Base-by-base conservation (phyloP, 2,329 filamentous ascomycete species). In the Fusarium nematophilum region DNA sequence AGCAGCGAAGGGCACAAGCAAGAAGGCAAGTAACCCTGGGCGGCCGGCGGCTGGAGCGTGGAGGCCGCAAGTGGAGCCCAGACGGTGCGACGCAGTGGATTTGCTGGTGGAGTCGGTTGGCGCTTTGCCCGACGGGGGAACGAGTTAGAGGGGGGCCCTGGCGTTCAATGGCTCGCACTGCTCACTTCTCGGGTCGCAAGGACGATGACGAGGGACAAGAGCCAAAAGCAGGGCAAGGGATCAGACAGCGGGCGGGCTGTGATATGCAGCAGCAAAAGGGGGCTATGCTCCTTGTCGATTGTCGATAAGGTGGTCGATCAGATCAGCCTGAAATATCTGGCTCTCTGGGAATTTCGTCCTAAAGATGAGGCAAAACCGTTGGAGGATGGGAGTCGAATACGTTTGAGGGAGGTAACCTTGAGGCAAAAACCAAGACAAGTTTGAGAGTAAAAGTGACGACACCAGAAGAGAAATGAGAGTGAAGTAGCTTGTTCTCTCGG, bases 61-160 rank as follows among this genome's bases (percentile, higher is more conserved):
- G 64, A 61, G 53, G 45, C 48, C 42, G n/a, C 17, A 51, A 34
- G 59, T 66, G 62, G 64, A 64, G 53, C 55, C 49, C 36, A 34
- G 56, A 53, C 50, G 59, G 56, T 60, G 56, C 52, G 31, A 46
- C 55, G 39, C 17, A 53, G 53, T 65, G 52, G 55, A 37, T 44
- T 49, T 62, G 36, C 43, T 53, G 55, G 52, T 64, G 65, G 63
- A 63, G 57, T 60, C 46, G 53, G 37, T 56, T 46, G 53, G 60
- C 64, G 60, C 65, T 68, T 67, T 66, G 30, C 65, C 65, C 54
- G 54, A 68, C 57, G n/a, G 45, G 40, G 59, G 60, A 57, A 61
- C 59, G 55, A n/a, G 26, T 31, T 23, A 44, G 56, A 51, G 58
- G 53, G 59, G 58, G 54, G 59, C 47, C 40, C 29, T 43, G 37